Conservation (phyloP, 305 asterid species). For the Andrographis paniculata region DNA sequence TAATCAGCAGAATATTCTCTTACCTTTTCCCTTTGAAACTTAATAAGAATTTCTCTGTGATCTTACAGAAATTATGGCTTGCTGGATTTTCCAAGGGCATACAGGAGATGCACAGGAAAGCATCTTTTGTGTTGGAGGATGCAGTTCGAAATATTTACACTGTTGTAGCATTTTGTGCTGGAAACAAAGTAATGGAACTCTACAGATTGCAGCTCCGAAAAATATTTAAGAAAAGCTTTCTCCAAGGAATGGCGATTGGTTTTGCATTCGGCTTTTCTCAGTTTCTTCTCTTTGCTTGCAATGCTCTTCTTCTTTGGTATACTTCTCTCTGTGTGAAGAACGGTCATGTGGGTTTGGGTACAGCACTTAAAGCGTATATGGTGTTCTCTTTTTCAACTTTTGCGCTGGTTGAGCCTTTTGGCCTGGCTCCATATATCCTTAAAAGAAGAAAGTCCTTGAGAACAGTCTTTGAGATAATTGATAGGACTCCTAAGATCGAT, state of each 20-base stretch:
- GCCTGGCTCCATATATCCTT: conserved; percentile 91
- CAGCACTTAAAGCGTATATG: conserved; percentile 92
- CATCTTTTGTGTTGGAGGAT: too few species aligned
- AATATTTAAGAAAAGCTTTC: conserved; percentile 92
- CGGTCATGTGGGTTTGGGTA: conserved; percentile 89
- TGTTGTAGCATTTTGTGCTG: too few species aligned
- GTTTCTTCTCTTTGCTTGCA: conserved; percentile 80
- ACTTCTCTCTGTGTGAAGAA: conserved; percentile 96
- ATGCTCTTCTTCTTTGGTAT: conserved; percentile 93
- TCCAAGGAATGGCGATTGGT: conserved; percentile 98
- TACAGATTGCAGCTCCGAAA: conserved; percentile 42
- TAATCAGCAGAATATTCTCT: too few species aligned
- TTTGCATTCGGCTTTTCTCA: conserved; percentile 91
- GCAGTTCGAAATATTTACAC: too few species aligned
- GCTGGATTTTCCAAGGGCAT: too few species aligned
- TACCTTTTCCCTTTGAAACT: too few species aligned
- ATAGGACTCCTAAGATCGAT: conserved; percentile 85
- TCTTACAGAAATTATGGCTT: too few species aligned
- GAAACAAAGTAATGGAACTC: too few species aligned
- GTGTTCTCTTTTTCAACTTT: conserved; percentile 98
- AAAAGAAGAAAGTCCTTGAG: conserved; percentile 97
- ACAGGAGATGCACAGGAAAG: too few species aligned
- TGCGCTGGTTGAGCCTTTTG: conserved; percentile 89
- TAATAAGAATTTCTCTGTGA: too few species aligned
- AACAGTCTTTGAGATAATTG: conserved; percentile 84